Evolutionary conservation across 2,329 filamentous ascomycete species (phyloP), one percentile per base, ranked within the genome.

Genomic region (Ophiostoma himal-ulmi): DNA sequence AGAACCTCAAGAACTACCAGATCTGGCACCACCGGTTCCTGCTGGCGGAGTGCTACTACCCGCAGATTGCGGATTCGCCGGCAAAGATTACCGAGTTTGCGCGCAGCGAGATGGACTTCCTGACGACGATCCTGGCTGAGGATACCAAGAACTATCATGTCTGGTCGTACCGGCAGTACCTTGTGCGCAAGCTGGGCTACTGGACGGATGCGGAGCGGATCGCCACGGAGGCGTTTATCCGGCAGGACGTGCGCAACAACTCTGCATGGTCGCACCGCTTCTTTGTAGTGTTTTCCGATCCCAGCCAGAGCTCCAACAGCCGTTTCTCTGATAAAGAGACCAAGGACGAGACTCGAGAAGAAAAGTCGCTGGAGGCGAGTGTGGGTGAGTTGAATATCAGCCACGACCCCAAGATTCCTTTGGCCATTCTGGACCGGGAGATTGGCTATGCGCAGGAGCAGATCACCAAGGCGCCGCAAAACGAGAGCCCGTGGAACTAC

Each of bases 101-200:
- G 13, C 78, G 83, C 4, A 86, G 86, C 3, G 95, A 99, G 81
- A 83, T 85, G 26, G 84, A 83, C 17, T 98, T 98, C 78, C 86
- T 97, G 72, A 85, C 84, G 71, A 80, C 84, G 66, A 98, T 99
- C 86, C 89, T 99, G 70, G 86, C 85, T 57, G 85, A 91, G 75
- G 95, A 99, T 78, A 88, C 91, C 68, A 99, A 99, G 82, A 99
- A 99, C 82, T 98, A 99, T 79, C 95, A 99, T 78, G 95, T 98
- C 67, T 99, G 95, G 95, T 93, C 90, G 70, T 99, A 98, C 82
- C 86, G 95, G 71, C 93, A 97, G 78, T 88, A 86, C 77, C 79
- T 89, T 26, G 86, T 89, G 57, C 81, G 82, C 68, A 88, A 87
- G 77, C 80, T 91, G 84, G 89, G 88, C 78, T 90, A 81, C 83